Base-by-base conservation (phyloP, 2,329 filamentous ascomycete genomes). In the Arthrobotrys entomopaga region DNA sequence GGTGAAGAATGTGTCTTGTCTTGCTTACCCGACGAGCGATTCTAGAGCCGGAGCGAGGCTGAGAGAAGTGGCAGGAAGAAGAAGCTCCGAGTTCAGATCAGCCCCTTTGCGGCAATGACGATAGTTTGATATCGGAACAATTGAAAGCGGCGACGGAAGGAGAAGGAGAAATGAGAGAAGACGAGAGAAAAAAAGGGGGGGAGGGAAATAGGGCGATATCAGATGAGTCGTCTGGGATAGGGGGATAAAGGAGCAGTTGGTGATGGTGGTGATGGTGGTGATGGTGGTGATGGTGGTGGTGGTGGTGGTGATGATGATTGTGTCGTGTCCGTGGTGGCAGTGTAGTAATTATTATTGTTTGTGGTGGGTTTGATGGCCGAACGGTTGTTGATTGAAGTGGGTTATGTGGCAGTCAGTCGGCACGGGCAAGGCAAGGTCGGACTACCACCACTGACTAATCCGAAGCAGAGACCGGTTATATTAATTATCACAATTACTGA, bases 311-410 rank as follows among this genome's bases (percentile, higher is more conserved):
- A 10, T 34, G 10, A 7, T 29, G 3, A 29, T 3, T 29, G 3
- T 29, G 26, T 29, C 26, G 29, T 34, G 29, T 34, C 6, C 6
- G 29, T 26, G 24, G 24, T 34, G 29, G 29, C 10, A 34, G 7
- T 34, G 1, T 34, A 10, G 29, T 34, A 10, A 34, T 5, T 34
- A 34, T 34, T 7, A 34, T 3, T 34, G n/a, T n/a, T n/a, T n/a
- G n/a, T 34, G 29, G 29, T 34, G 29, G 29, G 29, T 34, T 34
- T 46, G n/a, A n/a, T n/a, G n/a, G n/a, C n/a, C n/a, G n/a, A n/a
- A n/a, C n/a, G n/a, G n/a, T n/a, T n/a, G n/a, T n/a, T n/a, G 42
- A 50, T 48, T 38, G 56, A 65, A 66, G 69, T 73, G 61, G 61
- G 56, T 56, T 65, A 73, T 73, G 69, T 73, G 69, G 69, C 69